These are phyloP conservation scores for Cystofilobasidium capitatum DNA, from an alignment of 768 basidiomycete species.

Conservation along the genomic window DNA sequence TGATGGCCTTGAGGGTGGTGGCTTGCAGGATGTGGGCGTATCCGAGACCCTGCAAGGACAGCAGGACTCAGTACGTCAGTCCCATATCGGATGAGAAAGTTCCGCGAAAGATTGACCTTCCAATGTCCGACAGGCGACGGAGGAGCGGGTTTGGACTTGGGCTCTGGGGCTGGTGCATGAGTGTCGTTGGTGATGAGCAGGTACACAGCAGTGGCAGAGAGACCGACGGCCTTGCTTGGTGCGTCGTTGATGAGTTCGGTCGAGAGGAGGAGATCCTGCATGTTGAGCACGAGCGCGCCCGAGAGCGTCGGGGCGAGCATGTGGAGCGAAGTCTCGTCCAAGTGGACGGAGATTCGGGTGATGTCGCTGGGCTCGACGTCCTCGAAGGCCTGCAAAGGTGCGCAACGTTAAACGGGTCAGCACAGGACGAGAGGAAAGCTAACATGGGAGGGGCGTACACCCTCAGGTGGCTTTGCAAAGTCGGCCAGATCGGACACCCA, in stretches of 20 bases:
- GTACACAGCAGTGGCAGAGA: conserved; percentile 47
- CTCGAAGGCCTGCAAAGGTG: conserved; percentile 65
- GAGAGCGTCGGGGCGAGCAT: conserved; percentile 47
- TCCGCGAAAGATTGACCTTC: conserved; percentile 25
- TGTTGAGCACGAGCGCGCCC: conserved; percentile 53
- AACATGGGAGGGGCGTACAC: conserved; percentile 48
- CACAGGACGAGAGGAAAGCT: not conserved
- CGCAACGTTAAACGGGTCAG: not conserved
- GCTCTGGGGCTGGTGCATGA: conserved; percentile 21
- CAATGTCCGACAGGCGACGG: conserved; percentile 15
- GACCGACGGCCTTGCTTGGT: conserved; percentile 48
- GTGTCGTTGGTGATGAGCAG: conserved; percentile 53
- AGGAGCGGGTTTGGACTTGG: conserved; percentile 33
- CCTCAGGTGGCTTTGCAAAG: conserved; percentile 76
- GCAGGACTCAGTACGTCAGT: not conserved
- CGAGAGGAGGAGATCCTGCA: conserved; percentile 57
- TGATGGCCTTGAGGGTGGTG: conserved; percentile 21
- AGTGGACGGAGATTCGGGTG: conserved; percentile 57
- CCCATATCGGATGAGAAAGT: not conserved
- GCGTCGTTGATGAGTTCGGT: conserved; percentile 66
- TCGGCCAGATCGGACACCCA: conserved; percentile 54
- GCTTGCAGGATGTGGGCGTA: conserved; percentile 33
- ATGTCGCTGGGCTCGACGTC: conserved; percentile 82
- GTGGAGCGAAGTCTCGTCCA: conserved; percentile 60
- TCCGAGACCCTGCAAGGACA: conserved; percentile 29